Percentiles rank a stretch among this genome's conserved stretches.
Conservation (phyloP, 495 filamentous ascomycete species). For the Neurospora sp. region DNA sequence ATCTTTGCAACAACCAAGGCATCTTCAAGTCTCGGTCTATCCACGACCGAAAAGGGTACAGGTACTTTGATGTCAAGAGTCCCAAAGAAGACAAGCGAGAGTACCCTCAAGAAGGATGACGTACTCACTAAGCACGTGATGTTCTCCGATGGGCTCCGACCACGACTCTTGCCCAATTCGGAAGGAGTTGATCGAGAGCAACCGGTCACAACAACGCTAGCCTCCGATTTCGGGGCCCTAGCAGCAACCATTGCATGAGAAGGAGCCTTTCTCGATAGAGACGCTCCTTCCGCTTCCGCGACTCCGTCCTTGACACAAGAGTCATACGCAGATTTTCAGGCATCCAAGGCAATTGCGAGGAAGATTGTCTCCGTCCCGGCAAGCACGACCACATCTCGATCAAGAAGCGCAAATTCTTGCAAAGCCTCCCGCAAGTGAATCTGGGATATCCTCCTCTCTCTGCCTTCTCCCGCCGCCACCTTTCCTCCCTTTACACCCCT, state of each 20-base stretch:
- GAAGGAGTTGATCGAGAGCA: background rate
- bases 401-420: background rate
- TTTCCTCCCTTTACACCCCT: background rate
- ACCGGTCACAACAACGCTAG: background rate
- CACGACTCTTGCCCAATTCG: background rate
- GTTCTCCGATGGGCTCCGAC: background rate
- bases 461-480: background rate
- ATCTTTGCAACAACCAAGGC: background rate
- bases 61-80: background rate
- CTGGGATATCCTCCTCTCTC: background rate
- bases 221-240: background rate
- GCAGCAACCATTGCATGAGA: background rate
- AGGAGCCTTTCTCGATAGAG: background rate
- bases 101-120: background rate
- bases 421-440: background rate
- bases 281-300: background rate
- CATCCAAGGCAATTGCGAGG: background rate
- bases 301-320: background rate
- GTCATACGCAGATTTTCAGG: background rate
- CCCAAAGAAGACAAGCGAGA: background rate
- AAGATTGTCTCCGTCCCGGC: background rate
- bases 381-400: background rate
- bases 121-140: background rate
- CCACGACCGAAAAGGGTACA: background rate
- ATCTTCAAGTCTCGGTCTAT: background rate